phyloP scores from a whole-genome alignment of 768 basidiomycete genomes.

The Hirschioporus abietinus region DNA sequence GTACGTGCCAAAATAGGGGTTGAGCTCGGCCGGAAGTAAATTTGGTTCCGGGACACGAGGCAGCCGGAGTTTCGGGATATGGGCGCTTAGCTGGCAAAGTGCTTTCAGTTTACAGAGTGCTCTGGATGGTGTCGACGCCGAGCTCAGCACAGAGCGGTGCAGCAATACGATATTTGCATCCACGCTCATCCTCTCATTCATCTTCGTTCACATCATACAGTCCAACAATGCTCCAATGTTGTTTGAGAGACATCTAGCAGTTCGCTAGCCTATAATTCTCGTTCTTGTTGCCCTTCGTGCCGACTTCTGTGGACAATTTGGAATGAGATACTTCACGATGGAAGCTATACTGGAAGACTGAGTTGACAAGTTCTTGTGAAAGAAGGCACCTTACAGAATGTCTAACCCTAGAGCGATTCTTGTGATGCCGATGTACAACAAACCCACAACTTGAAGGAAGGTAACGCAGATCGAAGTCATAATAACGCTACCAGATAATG shows the following conservation, averaged over 20 bases:
- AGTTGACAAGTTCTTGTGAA: too few relatives aligned
- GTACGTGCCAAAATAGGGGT: not conserved
- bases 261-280: too few relatives aligned
- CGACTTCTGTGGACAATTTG: too few relatives aligned
- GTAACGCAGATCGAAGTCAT: too few relatives aligned
- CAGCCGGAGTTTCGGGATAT: not conserved
- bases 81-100: not conserved
- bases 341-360: too few relatives aligned
- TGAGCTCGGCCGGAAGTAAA: not conserved
- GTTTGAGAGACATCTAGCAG: not conserved
- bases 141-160: not conserved
- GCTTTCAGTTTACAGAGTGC: not conserved
- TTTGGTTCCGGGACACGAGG: not conserved
- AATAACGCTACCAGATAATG: too few relatives aligned
- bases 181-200: not conserved
- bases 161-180: not conserved
- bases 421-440: too few relatives aligned
- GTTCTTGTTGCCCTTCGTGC: too few relatives aligned
- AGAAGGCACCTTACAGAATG: too few relatives aligned
- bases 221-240: not conserved
- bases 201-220: not conserved
- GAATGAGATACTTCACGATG: too few relatives aligned
- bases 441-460: too few relatives aligned
- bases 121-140: not conserved
- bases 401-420: too few relatives aligned